Base-by-base conservation (phyloP, 768 basidiomycete genomes). In the Glaciozyma martinii region DNA sequence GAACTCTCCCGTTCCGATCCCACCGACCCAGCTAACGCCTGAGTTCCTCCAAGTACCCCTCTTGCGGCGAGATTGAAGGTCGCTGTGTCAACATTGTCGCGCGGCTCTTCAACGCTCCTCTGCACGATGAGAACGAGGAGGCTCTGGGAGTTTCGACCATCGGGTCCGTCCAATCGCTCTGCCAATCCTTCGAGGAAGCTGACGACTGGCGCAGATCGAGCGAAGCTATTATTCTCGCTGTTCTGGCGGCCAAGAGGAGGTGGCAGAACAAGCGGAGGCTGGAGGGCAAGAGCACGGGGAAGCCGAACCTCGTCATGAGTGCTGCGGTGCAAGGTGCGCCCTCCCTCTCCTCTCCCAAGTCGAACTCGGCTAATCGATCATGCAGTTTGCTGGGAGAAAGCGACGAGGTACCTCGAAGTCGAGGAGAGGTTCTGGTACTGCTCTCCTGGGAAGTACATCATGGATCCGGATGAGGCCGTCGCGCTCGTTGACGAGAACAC, bases 401-500 rank as follows among this genome's bases (percentile, higher is more conserved):
- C 53, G 15, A 29, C 61, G 42, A 58, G 63, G 47, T 74, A 73
- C 63, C 63, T 73, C 30, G 75, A 74, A 47, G 73, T 77, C 29
- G 77, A 77, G 62, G 76, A 77, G 60, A 68, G 70, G 49, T 77
- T 70, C 65, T 74, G 74, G 70, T 72, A 70, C 70, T 72, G 68
- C 67, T 58, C 55, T 2, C 29, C 42, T 21, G 74, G 71, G 32
- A 46, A 71, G 58, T 76, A 76, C 64, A 62, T 72, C 23, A 67
- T 74, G 56, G 73, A 76, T 47, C 77, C 77, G 13, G 64, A 76
- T 49, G 73, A 76, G 65, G 71, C 70, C 9, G 71, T 71, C 52
- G 74, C 72, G 37, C 65, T 76, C 16, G 74, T 76, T 40, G 75
- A 78, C 61, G 76, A 77, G 66, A 76, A 77, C 69, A 77, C 76